Base-by-base conservation (phyloP, 495 filamentous ascomycete species). In the Aspergillus bertholletiae region DNA sequence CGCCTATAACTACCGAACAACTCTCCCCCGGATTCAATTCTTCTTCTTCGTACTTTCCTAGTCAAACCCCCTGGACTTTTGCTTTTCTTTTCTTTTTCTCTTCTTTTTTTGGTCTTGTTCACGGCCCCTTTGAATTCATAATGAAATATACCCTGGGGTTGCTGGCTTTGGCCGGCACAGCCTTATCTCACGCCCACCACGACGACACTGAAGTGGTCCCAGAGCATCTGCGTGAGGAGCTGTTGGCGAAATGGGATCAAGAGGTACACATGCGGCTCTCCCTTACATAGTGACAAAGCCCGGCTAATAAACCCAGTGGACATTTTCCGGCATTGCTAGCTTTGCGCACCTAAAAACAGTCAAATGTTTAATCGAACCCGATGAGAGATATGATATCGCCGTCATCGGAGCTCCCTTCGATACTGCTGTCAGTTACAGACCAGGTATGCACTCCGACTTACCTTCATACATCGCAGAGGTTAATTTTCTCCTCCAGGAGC, bases 341-440 rank as follows among this genome's bases (percentile, higher is more conserved):
- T 96, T 93, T 69, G 90, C 88, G 37, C 90, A 94, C 62, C 75
- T 92, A 17, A 79, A 81, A 53, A 80, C 91, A 56, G 76, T 84
- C 49, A 89, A 87, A 50, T 94, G 89, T 60, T 75, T 94, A 2
- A 84, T 84, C 27, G 80, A 82, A 44, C 88, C 86, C 0, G 71
- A 80, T 34, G 80, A 80, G 56, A 64, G 70, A 23, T 93, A 85
- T 59, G 90, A 95, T 65, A 91, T 95, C 56, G 90, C 78, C 28
- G 82, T 95, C 46, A 82, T 95, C 46, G 90, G 90, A 1, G 89
- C 83, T 1, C 90, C 90, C 0, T 95, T 95, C 62, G 90, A 95
- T 66, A 93, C 89, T 1, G 88, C 89, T 17, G 86, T 89, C 17
- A 84, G 75, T 58, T 93, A 93, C 71, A 74, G 90, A 58, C 90